These are phyloP conservation scores for Rhodotorula sp. DNA, from an alignment of 1,284 basidiomycete species.

Conservation along the genomic window DNA sequence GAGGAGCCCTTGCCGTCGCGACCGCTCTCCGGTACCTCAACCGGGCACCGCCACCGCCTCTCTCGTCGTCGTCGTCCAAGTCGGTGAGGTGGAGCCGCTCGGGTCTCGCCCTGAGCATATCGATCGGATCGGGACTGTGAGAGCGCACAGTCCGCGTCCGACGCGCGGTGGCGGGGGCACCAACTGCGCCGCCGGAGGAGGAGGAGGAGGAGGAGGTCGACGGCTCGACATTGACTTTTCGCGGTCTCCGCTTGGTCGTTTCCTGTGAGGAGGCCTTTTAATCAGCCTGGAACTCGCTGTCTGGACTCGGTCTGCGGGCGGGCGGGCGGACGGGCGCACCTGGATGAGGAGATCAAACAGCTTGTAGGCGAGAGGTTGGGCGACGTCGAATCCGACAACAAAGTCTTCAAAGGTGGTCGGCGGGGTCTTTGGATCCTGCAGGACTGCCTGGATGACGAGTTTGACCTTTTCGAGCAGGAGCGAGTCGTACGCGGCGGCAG, in stretches of 20 bases:
- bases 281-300: no score
- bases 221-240: neutral
- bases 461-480: constrained; percentile 30
- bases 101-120: neutral
- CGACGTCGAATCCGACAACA: constrained; percentile 19
- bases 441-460: constrained; percentile 21
- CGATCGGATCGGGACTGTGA: constrained; percentile 2
- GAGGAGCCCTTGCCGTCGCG: neutral
- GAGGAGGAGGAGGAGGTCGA: neutral
- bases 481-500: constrained; percentile 23
- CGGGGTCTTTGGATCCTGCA: constrained; percentile 7
- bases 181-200: neutral
- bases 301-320: no score
- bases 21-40: neutral
- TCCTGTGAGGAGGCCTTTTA: constrained; percentile 7
- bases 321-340: constrained; percentile 8
- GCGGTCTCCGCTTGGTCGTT: constrained; percentile 21
- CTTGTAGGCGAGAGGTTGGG: constrained; percentile 7
- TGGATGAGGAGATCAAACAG: constrained; percentile 25
- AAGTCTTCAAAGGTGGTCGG: constrained; percentile 24
- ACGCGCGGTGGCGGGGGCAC: no score
- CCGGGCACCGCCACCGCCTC: neutral
- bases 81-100: neutral
- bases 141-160: neutral
- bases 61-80: neutral